Conservation (phyloP, 2,329 filamentous ascomycete genomes). For the Myrmaecium sp. region DNA sequence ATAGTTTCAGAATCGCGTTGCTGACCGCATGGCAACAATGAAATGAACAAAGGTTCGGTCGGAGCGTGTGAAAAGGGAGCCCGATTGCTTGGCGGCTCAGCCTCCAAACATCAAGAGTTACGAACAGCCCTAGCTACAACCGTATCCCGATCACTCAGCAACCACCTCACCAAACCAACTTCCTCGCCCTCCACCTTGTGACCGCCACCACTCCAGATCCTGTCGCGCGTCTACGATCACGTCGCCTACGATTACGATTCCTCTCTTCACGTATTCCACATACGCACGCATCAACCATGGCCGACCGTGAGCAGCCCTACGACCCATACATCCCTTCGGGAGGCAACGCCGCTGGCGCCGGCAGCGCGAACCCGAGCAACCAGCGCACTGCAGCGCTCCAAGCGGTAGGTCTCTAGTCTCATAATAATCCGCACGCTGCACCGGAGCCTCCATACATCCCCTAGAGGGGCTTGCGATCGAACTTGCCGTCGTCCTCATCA, state of each 20-base stretch:
- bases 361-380: conserved; percentile 35
- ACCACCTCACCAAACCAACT: conserved; percentile 4
- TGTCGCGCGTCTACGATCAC: conserved; percentile 7
- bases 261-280: conserved; percentile 2
- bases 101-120: conserved; percentile 3
- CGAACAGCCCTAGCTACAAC: conserved; percentile 9
- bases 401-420: conserved; percentile 47
- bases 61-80: too few relatives aligned
- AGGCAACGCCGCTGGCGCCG: conserved; percentile 26
- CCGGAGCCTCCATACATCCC: too few relatives aligned
- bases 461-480: too few relatives aligned
- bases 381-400: conserved; percentile 59
- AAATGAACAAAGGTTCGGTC: too few relatives aligned
- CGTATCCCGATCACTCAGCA: conserved; percentile 10
- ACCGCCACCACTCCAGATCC: conserved; percentile 1
- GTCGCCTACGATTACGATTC: neutral
- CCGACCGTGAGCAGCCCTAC: conserved; percentile 50
- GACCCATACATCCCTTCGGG: conserved; percentile 77
- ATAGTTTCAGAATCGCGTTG: too few relatives aligned
- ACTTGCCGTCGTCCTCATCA: too few relatives aligned
- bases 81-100: too few relatives aligned
- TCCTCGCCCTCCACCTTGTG: conserved; percentile 4
- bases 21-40: too few relatives aligned
- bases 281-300: conserved; percentile 26
- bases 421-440: too few relatives aligned